A percentile compares a stretch with the other conserved stretches of the same genome.
phyloP scores from a whole-genome alignment of 352 stramenopile species.

The Paralagenidium karlingii region DNA sequence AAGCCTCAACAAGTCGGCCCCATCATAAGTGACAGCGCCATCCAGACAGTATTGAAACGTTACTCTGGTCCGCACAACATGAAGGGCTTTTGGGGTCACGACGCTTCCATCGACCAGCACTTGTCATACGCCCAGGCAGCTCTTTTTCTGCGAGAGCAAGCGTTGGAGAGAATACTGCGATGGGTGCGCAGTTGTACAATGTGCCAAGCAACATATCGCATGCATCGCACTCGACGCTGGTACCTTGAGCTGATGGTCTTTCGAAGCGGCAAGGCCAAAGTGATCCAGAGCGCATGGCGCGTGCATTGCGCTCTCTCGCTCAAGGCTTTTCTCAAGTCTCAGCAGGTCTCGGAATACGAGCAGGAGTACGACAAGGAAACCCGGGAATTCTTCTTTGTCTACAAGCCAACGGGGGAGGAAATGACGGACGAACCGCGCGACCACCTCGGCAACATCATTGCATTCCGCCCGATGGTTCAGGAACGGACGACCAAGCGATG shows the following conservation, averaged over 20 bases:
- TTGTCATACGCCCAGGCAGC: constrained; percentile 53
- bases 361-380: constrained; percentile 41
- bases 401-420: constrained; percentile 49
- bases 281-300: constrained; percentile 52
- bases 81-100: constrained; percentile 54
- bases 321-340: constrained; percentile 25
- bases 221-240: constrained; percentile 35
- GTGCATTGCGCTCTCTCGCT: constrained; percentile 17
- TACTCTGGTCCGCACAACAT: constrained; percentile 6
- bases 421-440: constrained; percentile 47
- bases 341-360: constrained; percentile 58
- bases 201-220: constrained; percentile 41
- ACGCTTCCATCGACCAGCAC: too few relatives aligned
- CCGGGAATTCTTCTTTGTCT: constrained; percentile 47
- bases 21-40: too few relatives aligned
- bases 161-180: constrained; percentile 34
- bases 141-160: constrained; percentile 44
- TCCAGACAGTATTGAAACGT: too few relatives aligned
- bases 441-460: constrained; percentile 23
- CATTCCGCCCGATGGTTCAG: constrained; percentile 57
- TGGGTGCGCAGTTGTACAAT: constrained; percentile 35
- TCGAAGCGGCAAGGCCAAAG: constrained; percentile 16
- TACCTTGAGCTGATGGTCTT: constrained; percentile 25
- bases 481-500: constrained; percentile 56
- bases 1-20: too few relatives aligned